Conservation (phyloP, 2,329 filamentous ascomycete genomes). For the Aspergillus sp. region DNA sequence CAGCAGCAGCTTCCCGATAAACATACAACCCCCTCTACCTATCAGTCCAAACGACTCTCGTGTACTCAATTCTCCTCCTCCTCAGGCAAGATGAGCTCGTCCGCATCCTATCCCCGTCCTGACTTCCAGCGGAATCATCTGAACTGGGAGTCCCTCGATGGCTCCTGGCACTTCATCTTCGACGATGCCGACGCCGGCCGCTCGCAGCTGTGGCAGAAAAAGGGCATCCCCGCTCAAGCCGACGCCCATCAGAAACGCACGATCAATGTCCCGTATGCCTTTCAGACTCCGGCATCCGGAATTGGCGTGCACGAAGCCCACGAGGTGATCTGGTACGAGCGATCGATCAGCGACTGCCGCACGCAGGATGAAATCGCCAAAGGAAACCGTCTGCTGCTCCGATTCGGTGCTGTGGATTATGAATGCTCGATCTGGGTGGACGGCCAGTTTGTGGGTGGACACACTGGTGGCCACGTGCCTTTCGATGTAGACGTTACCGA, state of each 20-base stretch:
- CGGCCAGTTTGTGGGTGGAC: slow-evolving; percentile 40
- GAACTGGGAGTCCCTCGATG: slow-evolving; percentile 53
- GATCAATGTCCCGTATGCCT: slow-evolving; percentile 57
- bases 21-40: too few species aligned
- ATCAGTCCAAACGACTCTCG: too few species aligned
- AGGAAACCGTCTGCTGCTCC: slow-evolving; percentile 32
- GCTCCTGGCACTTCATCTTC: slow-evolving; percentile 55
- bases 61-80: too few species aligned
- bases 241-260: slow-evolving; percentile 37
- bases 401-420: slow-evolving; percentile 45
- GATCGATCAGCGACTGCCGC: slow-evolving; percentile 43
- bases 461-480: slow-evolving; percentile 54
- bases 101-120: slow-evolving; percentile 48
- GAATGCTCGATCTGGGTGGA: slow-evolving; percentile 48
- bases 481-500: slow-evolving; percentile 52
- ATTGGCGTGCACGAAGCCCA: slow-evolving; percentile 54
- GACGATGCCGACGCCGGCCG: slow-evolving; percentile 55
- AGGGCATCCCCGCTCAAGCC: slow-evolving; percentile 37
- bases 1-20: too few species aligned
- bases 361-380: slow-evolving; percentile 31
- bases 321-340: slow-evolving; percentile 60
- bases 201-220: slow-evolving; percentile 43
- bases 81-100: background rate
- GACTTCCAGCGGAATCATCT: slow-evolving; percentile 51
- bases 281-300: slow-evolving; percentile 55